Evolutionary conservation across 1,139 yeast genomes (phyloP), one percentile per base, ranked within the genome.

Genomic region (Saccharomyces hybrid): DNA sequence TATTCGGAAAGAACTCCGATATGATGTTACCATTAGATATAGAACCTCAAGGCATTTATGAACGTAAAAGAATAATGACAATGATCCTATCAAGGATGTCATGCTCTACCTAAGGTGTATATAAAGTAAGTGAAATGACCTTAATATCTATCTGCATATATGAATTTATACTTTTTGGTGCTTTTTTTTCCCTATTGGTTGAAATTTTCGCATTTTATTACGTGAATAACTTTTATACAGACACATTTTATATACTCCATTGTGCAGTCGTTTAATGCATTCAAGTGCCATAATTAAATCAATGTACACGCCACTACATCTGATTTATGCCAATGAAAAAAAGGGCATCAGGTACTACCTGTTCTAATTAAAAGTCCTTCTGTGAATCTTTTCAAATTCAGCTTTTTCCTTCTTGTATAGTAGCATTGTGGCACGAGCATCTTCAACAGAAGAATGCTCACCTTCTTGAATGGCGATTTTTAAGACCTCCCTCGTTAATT

Each of bases 381-480:
- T 61, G 52, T 64, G 63, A 42, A 64, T 48, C 52, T 69, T 69
- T 60, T 86, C 93, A 60, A 87, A 84, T n/a, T n/a, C n/a, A n/a
- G n/a, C n/a, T n/a, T n/a, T n/a, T n/a, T n/a, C n/a, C n/a, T n/a
- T n/a, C n/a, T n/a, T n/a, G n/a, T n/a, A n/a, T n/a, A n/a, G n/a
- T n/a, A n/a, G n/a, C n/a, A n/a, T n/a, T n/a, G n/a, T n/a, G n/a
- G n/a, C n/a, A n/a, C n/a, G n/a, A 0, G 97, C 96, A 73, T 90
- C 97, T 66, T 88, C 96, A 0, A 91, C 88, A 0, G 97, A 88
- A 7, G 95, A 85, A 72, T 91, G 98, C 57, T 82, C 78, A 0
- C 85, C 89, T 0, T 73, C 73, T 70, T 91, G 98, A 58, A 91
- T 88, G 9, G 79, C 83, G 2, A 80, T 57, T 1, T 79, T 76